A percentile compares a stretch with the other conserved stretches of the same genome.
Conservation (phyloP, 768 basidiomycete genomes). For the Amanita molliuscula region DNA sequence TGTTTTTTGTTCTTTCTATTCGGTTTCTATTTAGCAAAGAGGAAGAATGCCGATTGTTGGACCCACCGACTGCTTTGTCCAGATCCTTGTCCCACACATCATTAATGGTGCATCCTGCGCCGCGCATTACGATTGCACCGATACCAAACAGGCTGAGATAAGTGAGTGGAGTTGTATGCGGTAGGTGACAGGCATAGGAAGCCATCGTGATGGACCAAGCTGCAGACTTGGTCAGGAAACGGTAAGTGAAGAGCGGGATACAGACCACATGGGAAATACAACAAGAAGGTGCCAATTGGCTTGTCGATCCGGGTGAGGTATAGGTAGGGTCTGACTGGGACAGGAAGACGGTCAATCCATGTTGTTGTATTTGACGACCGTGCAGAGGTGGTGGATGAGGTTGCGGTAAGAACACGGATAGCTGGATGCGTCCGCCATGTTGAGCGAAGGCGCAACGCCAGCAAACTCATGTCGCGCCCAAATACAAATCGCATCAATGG, state of each 20-base stretch:
- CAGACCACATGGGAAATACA: conserved; percentile 93
- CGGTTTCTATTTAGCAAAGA: background rate
- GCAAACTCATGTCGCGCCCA: background rate
- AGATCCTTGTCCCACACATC: conserved; percentile 96
- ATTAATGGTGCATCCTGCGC: conserved; percentile 97
- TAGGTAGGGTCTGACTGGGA: conserved; percentile 62
- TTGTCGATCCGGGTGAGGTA: conserved; percentile 89
- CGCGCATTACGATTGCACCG: conserved; percentile 92
- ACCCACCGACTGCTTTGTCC: conserved; percentile 82
- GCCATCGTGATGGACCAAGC: conserved; percentile 99
- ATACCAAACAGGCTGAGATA: conserved; percentile 80
- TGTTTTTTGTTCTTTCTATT: conserved; percentile 72
- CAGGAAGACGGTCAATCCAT: conserved; percentile 64
- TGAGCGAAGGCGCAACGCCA: background rate
- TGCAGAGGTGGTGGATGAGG: background rate
- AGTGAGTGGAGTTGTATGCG: conserved; percentile 56
- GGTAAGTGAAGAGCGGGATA: conserved; percentile 10
- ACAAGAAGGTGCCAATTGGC: conserved; percentile 85
- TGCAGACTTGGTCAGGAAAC: conserved; percentile 20
- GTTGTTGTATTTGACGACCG: conserved; percentile 17
- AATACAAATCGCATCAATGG: background rate
- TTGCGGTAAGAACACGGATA: background rate
- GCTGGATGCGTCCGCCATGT: background rate
- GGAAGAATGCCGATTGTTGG: background rate
- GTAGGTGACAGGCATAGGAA: conserved; percentile 64